Evolutionary conservation across 192 early-diverging fungal species (phyloP).

Genomic region (Backusella westeae): DNA sequence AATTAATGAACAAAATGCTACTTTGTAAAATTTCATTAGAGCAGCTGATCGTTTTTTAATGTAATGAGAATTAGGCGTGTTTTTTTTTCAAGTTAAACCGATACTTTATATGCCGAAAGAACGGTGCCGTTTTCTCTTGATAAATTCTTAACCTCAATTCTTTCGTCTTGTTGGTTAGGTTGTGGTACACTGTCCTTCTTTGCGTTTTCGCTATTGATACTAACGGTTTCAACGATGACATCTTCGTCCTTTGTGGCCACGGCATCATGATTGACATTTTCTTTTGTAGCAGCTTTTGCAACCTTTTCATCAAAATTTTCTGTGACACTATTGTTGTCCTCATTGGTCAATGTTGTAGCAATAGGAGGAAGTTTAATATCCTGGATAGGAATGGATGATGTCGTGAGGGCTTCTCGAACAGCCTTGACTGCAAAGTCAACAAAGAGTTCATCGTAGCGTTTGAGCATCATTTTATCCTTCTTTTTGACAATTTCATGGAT

Average conservation of each 20-base stretch:
- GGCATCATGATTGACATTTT: not conserved
- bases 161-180: not conserved
- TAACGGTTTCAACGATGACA: not conserved
- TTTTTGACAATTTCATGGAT: conserved; percentile 33
- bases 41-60: not conserved
- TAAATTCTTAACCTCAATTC: not conserved
- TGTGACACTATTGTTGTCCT: not conserved
- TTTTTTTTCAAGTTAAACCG: not conserved
- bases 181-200: not conserved
- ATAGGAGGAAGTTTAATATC: not conserved
- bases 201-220: not conserved
- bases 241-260: not conserved
- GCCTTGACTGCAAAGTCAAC: conserved; percentile 18
- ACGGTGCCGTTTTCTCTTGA: not conserved
- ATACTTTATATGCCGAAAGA: not conserved
- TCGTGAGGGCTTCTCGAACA: not conserved
- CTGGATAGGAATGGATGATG: not conserved
- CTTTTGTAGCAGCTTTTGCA: not conserved
- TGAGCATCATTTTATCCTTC: conserved; percentile 23
- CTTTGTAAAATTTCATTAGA: not conserved
- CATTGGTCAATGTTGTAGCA: not conserved
- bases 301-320: not conserved
- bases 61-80: not conserved
- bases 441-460: conserved; percentile 22
- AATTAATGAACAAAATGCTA: not conserved